Evolutionary conservation across 2,329 filamentous ascomycete genomes (phyloP), one percentile per base, ranked within the genome.

Genomic region (Daldinia eschscholtzii): DNA sequence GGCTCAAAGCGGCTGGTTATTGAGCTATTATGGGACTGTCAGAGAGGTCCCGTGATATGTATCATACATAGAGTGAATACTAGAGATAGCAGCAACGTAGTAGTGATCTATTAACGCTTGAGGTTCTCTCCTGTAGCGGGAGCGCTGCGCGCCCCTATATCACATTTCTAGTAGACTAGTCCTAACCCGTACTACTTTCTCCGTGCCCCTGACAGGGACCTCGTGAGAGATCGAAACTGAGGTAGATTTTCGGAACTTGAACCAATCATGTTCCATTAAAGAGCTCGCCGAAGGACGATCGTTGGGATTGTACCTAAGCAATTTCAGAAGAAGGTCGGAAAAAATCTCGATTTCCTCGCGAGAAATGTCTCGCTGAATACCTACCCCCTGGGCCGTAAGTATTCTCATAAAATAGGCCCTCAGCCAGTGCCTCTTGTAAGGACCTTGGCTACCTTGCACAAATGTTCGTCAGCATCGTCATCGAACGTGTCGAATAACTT

Each of bases 401-500:
- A 57, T 30, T 57, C 55, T 71, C 42, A 57, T 71, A 52, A 58
- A 56, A 26, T 1, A 73, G 42, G 0, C 68, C 65, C 9, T 53
- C 20, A 6, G 50, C 46, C 13, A 74, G 50, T 7, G 52, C 58
- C 6, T 75, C 73, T 4, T 53, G 48, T 2, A 6, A 80, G 74
- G 9, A 79, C 70, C 4, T 71, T 55, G 0, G 76, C 74, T 28
- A 80, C 76, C 4, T 74, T 70, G 1, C 70, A 63, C 23, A 80
- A 30, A 6, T 77, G 46, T 1, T 79, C 77, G n/a, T 80, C 78
- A 1, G 55, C 56, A 4, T 76, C 74, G 30, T 75, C 72, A 70
- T 74, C 74, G 70, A 73, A 74, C 0, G 61, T 72, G 20, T 75
- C 70, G 20, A 80, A 80, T 0, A 81, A 68, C 0, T 68, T 68